Conservation (phyloP, 1,284 basidiomycete genomes). For the Ceratobasidium sp. region DNA sequence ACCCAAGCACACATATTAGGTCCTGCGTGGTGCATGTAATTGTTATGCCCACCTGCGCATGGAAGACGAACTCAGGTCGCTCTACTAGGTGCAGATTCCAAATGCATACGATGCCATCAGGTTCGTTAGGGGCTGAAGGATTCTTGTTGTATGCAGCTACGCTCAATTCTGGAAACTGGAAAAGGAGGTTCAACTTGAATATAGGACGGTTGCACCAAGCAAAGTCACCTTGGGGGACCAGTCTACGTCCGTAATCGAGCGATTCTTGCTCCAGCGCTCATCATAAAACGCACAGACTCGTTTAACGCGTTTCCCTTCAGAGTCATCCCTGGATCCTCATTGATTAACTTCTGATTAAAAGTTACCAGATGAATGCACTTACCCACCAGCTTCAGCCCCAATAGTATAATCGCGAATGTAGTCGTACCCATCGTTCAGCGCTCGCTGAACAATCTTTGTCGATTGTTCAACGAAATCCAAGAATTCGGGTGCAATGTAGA, state of each 20-base stretch:
- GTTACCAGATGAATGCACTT: slow-evolving; percentile 50
- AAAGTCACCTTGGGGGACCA: slow-evolving; percentile 90
- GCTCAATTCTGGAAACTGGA: slow-evolving; percentile 92
- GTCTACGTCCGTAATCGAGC: slow-evolving; percentile 95
- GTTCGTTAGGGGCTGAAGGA: slow-evolving; percentile 87
- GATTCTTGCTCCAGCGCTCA: slow-evolving; percentile 86
- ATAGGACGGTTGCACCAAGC: not conserved
- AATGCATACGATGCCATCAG: slow-evolving; percentile 95
- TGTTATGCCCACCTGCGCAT: slow-evolving; percentile 79
- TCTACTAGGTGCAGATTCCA: slow-evolving; percentile 97
- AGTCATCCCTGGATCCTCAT: slow-evolving; percentile 73
- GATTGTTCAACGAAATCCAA: slow-evolving; percentile 93
- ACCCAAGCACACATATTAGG: slow-evolving; percentile 43
- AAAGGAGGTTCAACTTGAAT: slow-evolving; percentile 37
- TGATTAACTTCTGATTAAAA: slow-evolving; percentile 15
- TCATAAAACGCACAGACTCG: slow-evolving; percentile 89
- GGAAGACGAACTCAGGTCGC: slow-evolving; percentile 96
- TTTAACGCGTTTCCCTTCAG: slow-evolving; percentile 88
- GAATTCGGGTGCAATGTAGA: slow-evolving; percentile 88
- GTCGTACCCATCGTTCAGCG: slow-evolving; percentile 96
- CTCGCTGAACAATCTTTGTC: slow-evolving; percentile 95
- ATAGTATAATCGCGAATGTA: slow-evolving; percentile 96
- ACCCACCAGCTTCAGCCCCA: slow-evolving; percentile 77
- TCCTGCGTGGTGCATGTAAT: slow-evolving; percentile 10
- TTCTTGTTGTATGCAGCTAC: slow-evolving; percentile 98